Evolutionary conservation across 257 asterid genomes (phyloP).

Genomic region (Prunella vulgaris): DNA sequence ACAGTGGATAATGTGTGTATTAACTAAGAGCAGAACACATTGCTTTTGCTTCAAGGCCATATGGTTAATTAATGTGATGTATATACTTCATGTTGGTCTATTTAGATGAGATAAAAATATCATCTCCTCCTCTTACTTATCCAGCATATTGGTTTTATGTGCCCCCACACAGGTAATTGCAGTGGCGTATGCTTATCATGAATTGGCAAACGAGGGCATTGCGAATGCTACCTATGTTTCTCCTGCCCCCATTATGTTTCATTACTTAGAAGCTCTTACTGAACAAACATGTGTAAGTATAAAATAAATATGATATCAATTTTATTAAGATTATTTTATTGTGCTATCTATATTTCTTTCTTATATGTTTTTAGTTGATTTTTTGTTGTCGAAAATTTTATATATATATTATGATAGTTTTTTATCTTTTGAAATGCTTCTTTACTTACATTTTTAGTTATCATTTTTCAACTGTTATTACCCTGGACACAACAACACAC

Average conservation of each 20-base stretch:
- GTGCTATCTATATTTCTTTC: too few relatives aligned
- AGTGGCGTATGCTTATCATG: constrained; percentile 64
- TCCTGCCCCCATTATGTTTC: constrained; percentile 63
- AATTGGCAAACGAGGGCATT: constrained; percentile 84
- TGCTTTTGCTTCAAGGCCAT: neutral
- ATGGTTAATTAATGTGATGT: neutral
- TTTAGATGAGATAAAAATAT: neutral
- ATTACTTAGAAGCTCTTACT: constrained; percentile 39
- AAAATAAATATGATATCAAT: too few relatives aligned
- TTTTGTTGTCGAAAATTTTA: too few relatives aligned
- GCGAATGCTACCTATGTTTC: constrained; percentile 83
- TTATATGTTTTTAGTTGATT: too few relatives aligned
- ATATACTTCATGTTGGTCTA: neutral
- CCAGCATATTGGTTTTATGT: neutral
- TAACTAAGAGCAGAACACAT: too few relatives aligned
- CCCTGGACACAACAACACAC: too few relatives aligned
- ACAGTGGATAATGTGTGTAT: too few relatives aligned
- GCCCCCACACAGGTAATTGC: constrained; percentile 66
- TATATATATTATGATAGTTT: too few relatives aligned
- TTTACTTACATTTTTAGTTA: too few relatives aligned
- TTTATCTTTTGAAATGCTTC: too few relatives aligned
- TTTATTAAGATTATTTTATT: too few relatives aligned
- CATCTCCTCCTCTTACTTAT: neutral
- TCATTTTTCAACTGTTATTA: too few relatives aligned
- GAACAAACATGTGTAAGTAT: constrained; percentile 75